phyloP scores from a whole-genome alignment of 257 asterid species.

The Dorcoceras hygrometricum region DNA sequence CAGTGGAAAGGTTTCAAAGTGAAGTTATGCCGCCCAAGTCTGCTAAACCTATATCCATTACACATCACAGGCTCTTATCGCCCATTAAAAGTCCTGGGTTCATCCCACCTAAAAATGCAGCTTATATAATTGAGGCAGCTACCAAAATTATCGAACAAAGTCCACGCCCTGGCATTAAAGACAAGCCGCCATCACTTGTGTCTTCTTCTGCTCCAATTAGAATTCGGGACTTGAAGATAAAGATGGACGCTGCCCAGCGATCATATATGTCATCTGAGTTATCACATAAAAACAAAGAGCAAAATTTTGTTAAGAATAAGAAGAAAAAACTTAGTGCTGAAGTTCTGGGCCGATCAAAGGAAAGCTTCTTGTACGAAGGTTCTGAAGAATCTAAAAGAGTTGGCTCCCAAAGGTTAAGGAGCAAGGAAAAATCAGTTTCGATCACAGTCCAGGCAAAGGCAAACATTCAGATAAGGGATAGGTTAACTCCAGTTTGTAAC shows the following conservation, averaged over 20 bases:
- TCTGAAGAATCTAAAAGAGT: slow-evolving; percentile 52
- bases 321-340: slow-evolving; percentile 48
- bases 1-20: slow-evolving; percentile 76
- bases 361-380: slow-evolving; percentile 34
- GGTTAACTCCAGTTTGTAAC: slow-evolving; percentile 33
- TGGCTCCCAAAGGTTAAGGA: slow-evolving; percentile 49
- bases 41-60: slow-evolving; percentile 69
- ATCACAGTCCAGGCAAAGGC: slow-evolving; percentile 27
- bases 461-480: slow-evolving; percentile 46
- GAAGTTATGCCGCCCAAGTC: slow-evolving; percentile 84
- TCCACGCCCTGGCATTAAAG: slow-evolving; percentile 60
- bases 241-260: slow-evolving; percentile 60
- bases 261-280: slow-evolving; percentile 39
- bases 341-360: slow-evolving; percentile 45
- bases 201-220: slow-evolving; percentile 67
- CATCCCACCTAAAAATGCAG: slow-evolving; percentile 80
- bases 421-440: slow-evolving; percentile 56
- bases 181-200: slow-evolving; percentile 46
- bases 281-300: slow-evolving; percentile 49
- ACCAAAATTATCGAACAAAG: slow-evolving; percentile 83
- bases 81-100: slow-evolving; percentile 95
- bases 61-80: slow-evolving; percentile 72
- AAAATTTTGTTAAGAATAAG: slow-evolving; percentile 31
- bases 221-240: slow-evolving; percentile 61
- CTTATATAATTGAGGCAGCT: slow-evolving; percentile 87